Evolutionary conservation across 345 rosid genomes (phyloP).

Genomic region (Sisymbrium irio): DNA sequence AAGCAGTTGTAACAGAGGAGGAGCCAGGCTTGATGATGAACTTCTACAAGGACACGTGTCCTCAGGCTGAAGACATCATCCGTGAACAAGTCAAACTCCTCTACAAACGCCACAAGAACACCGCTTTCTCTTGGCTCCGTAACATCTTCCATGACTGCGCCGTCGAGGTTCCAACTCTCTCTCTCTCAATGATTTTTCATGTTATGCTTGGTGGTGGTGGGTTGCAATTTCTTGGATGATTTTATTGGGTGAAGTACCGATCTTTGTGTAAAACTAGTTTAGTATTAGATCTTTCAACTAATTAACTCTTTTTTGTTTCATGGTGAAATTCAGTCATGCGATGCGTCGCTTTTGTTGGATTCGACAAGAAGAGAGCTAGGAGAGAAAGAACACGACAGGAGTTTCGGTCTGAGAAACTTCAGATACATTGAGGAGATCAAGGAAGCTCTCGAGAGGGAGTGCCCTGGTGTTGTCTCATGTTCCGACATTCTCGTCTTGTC

Average conservation of each 20-base stretch:
- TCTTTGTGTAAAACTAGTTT: neutral
- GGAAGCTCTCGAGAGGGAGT: constrained; percentile 94
- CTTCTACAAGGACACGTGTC: constrained; percentile 87
- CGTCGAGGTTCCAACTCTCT: constrained; percentile 55
- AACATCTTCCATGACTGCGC: constrained; percentile 99
- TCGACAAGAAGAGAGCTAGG: constrained; percentile 90
- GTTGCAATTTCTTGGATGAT: neutral
- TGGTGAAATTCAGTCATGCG: constrained; percentile 59
- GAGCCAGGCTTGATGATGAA: constrained; percentile 73
- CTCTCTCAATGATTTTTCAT: neutral
- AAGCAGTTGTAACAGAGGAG: constrained; percentile 41
- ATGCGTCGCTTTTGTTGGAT: constrained; percentile 93
- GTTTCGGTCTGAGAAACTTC: constrained; percentile 92
- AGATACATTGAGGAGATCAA: constrained; percentile 89
- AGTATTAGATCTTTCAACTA: neutral
- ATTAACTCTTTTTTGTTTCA: neutral
- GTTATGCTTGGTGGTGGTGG: neutral
- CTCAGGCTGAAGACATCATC: constrained; percentile 93
- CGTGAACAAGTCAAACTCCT: constrained; percentile 87
- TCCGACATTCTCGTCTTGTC: constrained; percentile 85
- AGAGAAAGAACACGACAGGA: constrained; percentile 95
- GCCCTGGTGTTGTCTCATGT: constrained; percentile 92
- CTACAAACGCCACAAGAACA: constrained; percentile 99
- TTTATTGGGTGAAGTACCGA: neutral
- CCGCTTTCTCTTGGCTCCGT: constrained; percentile 99